A percentile compares a stretch with the other conserved stretches of the same genome.
Evolutionary conservation across 2,329 filamentous ascomycete species (phyloP).

Genomic region (Tolypocladium guangdongense): DNA sequence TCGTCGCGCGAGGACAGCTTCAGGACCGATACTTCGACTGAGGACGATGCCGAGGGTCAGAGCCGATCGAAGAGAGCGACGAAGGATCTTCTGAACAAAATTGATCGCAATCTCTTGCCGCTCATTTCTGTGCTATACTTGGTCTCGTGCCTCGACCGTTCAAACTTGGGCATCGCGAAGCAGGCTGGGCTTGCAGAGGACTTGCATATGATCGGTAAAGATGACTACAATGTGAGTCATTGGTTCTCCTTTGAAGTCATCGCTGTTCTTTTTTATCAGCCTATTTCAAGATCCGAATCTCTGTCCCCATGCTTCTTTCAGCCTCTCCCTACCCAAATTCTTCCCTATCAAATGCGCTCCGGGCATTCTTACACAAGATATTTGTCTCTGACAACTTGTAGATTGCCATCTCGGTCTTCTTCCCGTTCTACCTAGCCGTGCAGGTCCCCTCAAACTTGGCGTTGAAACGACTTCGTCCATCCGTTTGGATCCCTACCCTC

Average conservation of each 20-base stretch:
- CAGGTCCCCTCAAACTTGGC: slow-evolving; percentile 48
- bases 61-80: slow-evolving; percentile 25
- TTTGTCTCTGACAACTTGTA: slow-evolving; percentile 6
- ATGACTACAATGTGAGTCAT: slow-evolving; percentile 20
- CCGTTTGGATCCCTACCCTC: slow-evolving; percentile 39
- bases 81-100: slow-evolving; percentile 40
- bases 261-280: too few species aligned
- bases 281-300: too few species aligned
- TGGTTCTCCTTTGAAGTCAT: not conserved
- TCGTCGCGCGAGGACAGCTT: too few species aligned
- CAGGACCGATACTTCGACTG: not conserved
- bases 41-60: slow-evolving; percentile 4
- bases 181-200: slow-evolving; percentile 39
- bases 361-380: not conserved
- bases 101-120: slow-evolving; percentile 45
- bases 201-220: slow-evolving; percentile 19
- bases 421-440: slow-evolving; percentile 39
- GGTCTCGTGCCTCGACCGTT: slow-evolving; percentile 35
- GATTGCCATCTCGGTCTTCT: slow-evolving; percentile 38
- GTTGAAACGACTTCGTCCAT: slow-evolving; percentile 41
- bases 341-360: too few species aligned
- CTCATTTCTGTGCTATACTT: slow-evolving; percentile 50
- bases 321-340: too few species aligned
- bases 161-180: slow-evolving; percentile 44
- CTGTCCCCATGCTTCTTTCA: too few species aligned